These are phyloP conservation scores for Gardenia jasminoides DNA, from an alignment of 257 asterid genomes.

Conservation along the genomic window DNA sequence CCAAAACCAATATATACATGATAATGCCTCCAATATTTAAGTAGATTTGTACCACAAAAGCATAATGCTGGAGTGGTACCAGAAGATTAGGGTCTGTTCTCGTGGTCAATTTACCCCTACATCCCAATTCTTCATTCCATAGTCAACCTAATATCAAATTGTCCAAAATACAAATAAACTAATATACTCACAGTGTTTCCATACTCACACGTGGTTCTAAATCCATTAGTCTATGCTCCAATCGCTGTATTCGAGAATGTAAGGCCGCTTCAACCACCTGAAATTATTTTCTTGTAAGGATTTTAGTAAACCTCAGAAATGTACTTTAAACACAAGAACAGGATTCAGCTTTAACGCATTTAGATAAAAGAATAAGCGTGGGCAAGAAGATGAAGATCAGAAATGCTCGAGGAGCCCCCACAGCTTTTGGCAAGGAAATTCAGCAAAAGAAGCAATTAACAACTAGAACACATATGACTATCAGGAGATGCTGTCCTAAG, in stretches of 20 bases:
- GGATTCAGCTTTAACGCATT: background rate
- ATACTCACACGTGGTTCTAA: conserved; percentile 93
- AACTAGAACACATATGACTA: background rate
- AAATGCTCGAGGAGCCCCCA: background rate
- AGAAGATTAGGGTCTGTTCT: background rate
- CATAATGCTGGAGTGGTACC: background rate
- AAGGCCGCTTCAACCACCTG: conserved; percentile 99
- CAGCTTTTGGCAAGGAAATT: background rate
- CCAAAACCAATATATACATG: background rate
- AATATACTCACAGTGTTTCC: conserved; percentile 36
- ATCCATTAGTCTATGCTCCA: conserved; percentile 78
- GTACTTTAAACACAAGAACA: background rate
- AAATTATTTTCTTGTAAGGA: conserved; percentile 11
- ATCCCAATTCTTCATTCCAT: conserved; percentile 1
- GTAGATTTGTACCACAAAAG: background rate
- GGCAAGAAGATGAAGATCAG: background rate
- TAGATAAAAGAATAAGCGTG: background rate
- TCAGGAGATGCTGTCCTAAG: background rate
- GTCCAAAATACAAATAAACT: conserved; percentile 5
- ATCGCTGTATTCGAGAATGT: conserved; percentile 82
- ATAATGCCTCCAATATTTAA: background rate
- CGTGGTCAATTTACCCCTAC: background rate
- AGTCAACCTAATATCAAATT: background rate
- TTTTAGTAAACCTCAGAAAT: background rate
- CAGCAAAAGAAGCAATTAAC: background rate